Conservation (phyloP, 176 grass and related monocot genomes). For the Oryza punctata region DNA sequence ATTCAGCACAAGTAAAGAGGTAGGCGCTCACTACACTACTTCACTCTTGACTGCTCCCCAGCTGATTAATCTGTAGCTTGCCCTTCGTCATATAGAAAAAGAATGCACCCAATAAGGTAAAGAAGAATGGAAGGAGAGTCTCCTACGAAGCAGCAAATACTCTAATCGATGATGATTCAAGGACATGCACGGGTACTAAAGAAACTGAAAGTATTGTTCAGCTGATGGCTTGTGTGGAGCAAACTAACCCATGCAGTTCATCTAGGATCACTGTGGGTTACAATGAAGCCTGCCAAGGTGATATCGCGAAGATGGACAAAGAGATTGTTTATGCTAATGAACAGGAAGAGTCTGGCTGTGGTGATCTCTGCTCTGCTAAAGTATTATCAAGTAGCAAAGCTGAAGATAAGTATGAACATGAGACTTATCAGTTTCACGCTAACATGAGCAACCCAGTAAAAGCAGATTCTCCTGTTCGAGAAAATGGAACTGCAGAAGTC, state of each 20-base stretch:
- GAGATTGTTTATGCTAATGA: slow-evolving; percentile 9
- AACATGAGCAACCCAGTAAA: slow-evolving; percentile 32
- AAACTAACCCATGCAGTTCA: slow-evolving; percentile 27
- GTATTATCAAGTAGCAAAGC: slow-evolving; percentile 2
- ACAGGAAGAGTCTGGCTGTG: slow-evolving; percentile 22
- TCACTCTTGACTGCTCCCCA: neutral
- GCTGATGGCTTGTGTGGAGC: slow-evolving; percentile 30
- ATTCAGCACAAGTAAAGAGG: slow-evolving; percentile 80
- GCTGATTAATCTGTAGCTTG: slow-evolving; percentile 21
- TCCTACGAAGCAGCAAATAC: slow-evolving; percentile 38
- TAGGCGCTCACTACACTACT: slow-evolving; percentile 19
- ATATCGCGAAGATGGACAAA: slow-evolving; percentile 31
- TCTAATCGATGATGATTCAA: slow-evolving; percentile 32
- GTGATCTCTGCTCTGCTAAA: slow-evolving; percentile 20
- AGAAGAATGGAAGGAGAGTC: slow-evolving; percentile 51
- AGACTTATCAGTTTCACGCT: slow-evolving; percentile 17
- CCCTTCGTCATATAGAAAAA: slow-evolving; percentile 57
- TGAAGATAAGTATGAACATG: slow-evolving; percentile 37
- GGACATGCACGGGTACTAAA: slow-evolving; percentile 32
- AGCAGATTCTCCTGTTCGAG: slow-evolving; percentile 35
- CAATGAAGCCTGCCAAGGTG: slow-evolving; percentile 23
- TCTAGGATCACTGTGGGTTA: slow-evolving; percentile 1
- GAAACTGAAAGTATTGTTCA: slow-evolving; percentile 19
- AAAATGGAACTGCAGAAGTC: slow-evolving; percentile 30
- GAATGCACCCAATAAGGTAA: slow-evolving; percentile 36